Evolutionary conservation across 202 grass and related monocot genomes (phyloP).

Genomic region (Eragrostis tef): DNA sequence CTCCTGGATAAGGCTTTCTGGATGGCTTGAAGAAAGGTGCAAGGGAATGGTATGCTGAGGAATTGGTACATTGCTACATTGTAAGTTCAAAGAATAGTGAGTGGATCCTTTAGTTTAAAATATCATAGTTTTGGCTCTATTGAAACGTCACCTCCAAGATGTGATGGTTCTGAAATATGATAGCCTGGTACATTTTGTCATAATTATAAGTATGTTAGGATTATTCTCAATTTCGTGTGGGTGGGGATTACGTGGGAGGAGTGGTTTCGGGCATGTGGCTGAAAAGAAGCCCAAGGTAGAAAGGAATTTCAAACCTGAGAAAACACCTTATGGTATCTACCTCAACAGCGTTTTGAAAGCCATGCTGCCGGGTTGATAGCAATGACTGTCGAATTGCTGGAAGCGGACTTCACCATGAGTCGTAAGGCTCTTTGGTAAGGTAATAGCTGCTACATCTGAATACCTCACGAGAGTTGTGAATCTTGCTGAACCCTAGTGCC

Average conservation of each 20-base stretch:
- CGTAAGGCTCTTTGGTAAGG: constrained; percentile 9
- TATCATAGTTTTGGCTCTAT: constrained; percentile 36
- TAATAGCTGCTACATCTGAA: background rate
- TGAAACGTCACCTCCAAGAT: constrained; percentile 33
- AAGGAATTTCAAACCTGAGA: constrained; percentile 11
- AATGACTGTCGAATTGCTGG: background rate
- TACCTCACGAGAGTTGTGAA: background rate
- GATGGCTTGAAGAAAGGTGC: constrained; percentile 38
- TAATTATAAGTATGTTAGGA: constrained; percentile 26
- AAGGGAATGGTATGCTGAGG: constrained; percentile 33
- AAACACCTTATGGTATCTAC: background rate
- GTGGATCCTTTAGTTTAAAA: constrained; percentile 26
- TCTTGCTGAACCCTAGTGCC: background rate
- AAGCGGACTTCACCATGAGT: background rate
- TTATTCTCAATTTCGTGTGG: background rate
- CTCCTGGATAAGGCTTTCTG: constrained; percentile 43
- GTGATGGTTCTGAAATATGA: constrained; percentile 32
- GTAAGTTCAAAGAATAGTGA: constrained; percentile 39
- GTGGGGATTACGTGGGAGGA: background rate
- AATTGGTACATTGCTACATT: constrained; percentile 51
- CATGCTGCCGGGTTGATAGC: background rate
- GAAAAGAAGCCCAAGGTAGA: constrained; percentile 27
- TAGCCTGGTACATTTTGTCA: constrained; percentile 38
- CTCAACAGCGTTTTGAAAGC: background rate
- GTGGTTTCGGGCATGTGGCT: constrained; percentile 9